Base-by-base conservation (phyloP, 202 grass and related monocot species). In the Panicum hallii region DNA sequence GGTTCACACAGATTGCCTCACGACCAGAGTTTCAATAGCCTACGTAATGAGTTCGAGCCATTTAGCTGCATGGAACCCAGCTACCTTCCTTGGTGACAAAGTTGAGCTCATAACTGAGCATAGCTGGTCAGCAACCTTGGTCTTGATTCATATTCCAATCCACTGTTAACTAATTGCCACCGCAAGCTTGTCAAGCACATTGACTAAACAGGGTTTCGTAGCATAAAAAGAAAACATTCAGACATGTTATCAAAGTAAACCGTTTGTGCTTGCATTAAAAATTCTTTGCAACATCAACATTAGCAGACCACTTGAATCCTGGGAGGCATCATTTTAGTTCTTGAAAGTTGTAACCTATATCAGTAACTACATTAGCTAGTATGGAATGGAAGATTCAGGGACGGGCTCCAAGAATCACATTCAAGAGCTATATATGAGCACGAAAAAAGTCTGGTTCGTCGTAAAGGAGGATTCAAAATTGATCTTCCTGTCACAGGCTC, bases 161-260 rank as follows among this genome's bases (percentile, higher is more conserved):
- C 26, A 63, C 28, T 30, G 8, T 30, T 63, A 63, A 63, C 58
- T 14, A 30, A 5, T 63, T 38, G 15, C 32, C 63, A 38, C 63
- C 32, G 0, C 14, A 65, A 19, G 50, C 41, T 62, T 47, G 2
- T 12, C 6, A 0, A 67, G 3, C 64, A 41, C 9, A 19, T 41
- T 40, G 16, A 10, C 16, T 67, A 19, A 41, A 34, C 63, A 41
- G 0, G 41, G 34, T 38, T 41, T 34, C 2, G 6, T 19, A 41
- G 28, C 44, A 65, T 50, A 30, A 79, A 66, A 79, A 65, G 13
- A 32, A 32, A 79, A 63, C 48, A 61, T 40, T 19, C 36, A 56
- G 53, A 22, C 36, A 43, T 61, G 14, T 34, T 52, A 54, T 5
- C 30, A 7, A 74, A 20, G 71, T 38, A 20, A 15, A 54, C 53